Percentiles rank a stretch among this genome's conserved stretches.
These are phyloP conservation scores for Psilocybe mexicana DNA, from an alignment of 1,284 basidiomycete genomes.

Conservation along the genomic window DNA sequence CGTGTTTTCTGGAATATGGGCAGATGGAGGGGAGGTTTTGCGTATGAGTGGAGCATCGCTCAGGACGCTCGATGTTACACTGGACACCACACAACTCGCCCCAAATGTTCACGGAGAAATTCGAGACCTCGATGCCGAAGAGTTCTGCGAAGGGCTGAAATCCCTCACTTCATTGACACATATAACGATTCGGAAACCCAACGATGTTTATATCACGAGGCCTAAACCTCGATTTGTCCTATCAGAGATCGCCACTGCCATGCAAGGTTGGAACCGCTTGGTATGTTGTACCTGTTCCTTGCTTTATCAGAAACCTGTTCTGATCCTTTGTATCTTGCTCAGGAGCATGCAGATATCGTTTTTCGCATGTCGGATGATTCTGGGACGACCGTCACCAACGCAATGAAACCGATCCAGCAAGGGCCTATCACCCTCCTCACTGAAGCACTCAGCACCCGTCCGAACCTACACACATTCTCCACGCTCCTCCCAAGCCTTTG, in stretches of 20 bases:
- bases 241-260: constrained; percentile 42
- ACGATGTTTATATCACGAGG: constrained; percentile 51
- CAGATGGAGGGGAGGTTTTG: constrained; percentile 26
- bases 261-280: constrained; percentile 43
- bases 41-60: constrained; percentile 31
- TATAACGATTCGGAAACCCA: constrained; percentile 50
- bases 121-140: constrained; percentile 32
- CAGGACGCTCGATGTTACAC: constrained; percentile 43
- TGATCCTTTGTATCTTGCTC: neutral
- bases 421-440: constrained; percentile 36
- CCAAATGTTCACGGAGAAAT: constrained; percentile 6
- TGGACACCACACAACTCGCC: constrained; percentile 34
- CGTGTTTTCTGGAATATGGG: constrained; percentile 29
- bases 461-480: constrained; percentile 41
- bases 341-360: constrained; percentile 48
- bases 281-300: constrained; percentile 34
- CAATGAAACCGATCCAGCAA: constrained; percentile 1
- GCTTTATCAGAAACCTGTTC: neutral
- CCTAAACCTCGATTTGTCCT: constrained; percentile 45
- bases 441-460: constrained; percentile 34
- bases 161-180: constrained; percentile 36
- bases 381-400: neutral
- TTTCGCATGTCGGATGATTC: constrained; percentile 47
- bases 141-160: constrained; percentile 43
- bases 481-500: constrained; percentile 49